Evolutionary conservation across 2,329 filamentous ascomycete genomes (phyloP).

Genomic region (Neopestalotiopsis rosae): DNA sequence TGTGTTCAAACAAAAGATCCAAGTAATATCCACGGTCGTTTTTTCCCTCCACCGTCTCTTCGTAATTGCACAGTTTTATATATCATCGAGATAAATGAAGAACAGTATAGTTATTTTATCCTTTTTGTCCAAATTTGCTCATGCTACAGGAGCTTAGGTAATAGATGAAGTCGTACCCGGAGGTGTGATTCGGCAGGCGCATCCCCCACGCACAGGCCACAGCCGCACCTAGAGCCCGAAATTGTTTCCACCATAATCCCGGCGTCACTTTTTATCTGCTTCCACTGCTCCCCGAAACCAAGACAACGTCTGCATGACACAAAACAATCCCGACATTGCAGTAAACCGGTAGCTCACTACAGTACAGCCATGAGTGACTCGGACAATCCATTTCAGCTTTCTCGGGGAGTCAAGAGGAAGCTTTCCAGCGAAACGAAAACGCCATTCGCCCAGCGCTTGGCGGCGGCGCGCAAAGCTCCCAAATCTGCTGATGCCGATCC

Average conservation of each 20-base stretch:
- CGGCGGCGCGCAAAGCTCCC: not conserved
- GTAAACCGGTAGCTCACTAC: not conserved
- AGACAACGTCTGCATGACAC: not conserved
- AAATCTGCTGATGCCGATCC: not conserved
- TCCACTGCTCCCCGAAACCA: not conserved
- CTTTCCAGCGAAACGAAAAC: slow-evolving; percentile 24
- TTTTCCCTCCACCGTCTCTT: no score
- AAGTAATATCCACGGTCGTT: no score
- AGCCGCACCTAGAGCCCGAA: not conserved
- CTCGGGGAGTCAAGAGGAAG: slow-evolving; percentile 29
- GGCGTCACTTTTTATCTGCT: not conserved
- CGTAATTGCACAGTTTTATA: no score
- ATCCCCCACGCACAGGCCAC: not conserved
- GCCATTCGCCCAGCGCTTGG: slow-evolving; percentile 5
- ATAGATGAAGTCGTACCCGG: not conserved
- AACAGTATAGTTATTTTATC: no score
- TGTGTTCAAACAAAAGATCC: no score
- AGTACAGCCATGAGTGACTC: not conserved
- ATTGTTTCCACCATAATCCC: not conserved
- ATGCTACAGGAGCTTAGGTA: not conserved
- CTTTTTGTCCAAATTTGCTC: no score
- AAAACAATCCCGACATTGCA: not conserved
- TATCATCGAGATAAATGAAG: no score
- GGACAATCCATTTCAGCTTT: not conserved
- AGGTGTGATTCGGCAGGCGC: not conserved